These are phyloP conservation scores for Dicorynia guianensis DNA, from an alignment of 306 rosid genomes.

Conservation along the genomic window DNA sequence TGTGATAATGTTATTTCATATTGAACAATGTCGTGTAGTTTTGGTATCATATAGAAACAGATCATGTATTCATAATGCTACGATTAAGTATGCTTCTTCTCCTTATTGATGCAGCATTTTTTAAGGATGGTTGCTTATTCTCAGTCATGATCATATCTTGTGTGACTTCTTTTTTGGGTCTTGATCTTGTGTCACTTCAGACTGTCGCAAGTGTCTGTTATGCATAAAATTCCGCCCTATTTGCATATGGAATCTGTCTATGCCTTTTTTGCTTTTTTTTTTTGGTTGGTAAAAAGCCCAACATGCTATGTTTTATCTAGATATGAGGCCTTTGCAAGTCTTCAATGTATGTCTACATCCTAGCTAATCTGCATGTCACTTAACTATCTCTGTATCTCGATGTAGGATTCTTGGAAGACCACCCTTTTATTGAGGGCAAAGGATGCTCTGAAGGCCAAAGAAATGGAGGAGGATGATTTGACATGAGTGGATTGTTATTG, in stretches of 20 bases:
- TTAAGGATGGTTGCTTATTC: background rate
- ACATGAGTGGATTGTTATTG: slow-evolving; percentile 44
- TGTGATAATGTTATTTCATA: background rate
- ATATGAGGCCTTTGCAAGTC: slow-evolving; percentile 5
- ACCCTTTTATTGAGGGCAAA: slow-evolving; percentile 49
- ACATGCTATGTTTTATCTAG: slow-evolving; percentile 22
- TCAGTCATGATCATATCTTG: slow-evolving; percentile 4
- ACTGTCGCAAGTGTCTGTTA: slow-evolving; percentile 8
- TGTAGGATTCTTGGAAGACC: slow-evolving; percentile 65
- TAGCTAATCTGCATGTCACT: slow-evolving; percentile 28
- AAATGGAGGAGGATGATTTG: slow-evolving; percentile 64
- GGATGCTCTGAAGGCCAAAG: slow-evolving; percentile 56
- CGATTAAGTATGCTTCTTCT: background rate
- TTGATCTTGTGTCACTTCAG: slow-evolving; percentile 23
- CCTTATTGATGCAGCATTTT: background rate
- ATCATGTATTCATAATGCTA: slow-evolving; percentile 6
- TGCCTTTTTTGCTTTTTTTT: no score
- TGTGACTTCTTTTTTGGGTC: no score
- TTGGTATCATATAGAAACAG: slow-evolving; percentile 6
- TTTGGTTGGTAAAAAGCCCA: background rate
- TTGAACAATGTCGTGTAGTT: background rate
- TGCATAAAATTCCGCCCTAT: background rate
- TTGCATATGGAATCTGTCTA: slow-evolving; percentile 5
- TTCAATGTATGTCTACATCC: slow-evolving; percentile 17
- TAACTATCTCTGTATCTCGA: background rate